A percentile compares a stretch with the other conserved stretches of the same genome.
Conservation (phyloP, 306 rosid genomes). For the Gleditsia sinensis region DNA sequence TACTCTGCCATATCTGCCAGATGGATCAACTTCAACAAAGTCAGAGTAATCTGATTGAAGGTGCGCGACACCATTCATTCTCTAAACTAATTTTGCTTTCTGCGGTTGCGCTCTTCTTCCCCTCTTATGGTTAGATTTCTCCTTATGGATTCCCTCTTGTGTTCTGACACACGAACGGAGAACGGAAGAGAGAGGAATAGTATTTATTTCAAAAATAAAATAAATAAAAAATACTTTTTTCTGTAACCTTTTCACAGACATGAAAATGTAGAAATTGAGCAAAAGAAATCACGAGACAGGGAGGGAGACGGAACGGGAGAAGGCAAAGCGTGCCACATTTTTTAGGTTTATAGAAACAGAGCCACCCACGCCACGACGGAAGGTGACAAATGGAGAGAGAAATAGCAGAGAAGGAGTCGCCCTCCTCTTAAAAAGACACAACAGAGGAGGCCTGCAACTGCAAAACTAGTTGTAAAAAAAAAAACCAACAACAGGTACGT, state of each 20-base stretch:
- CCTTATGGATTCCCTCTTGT: conserved; percentile 38
- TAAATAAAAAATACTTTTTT: conserved; percentile 7
- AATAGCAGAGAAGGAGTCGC: not conserved
- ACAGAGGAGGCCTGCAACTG: not conserved
- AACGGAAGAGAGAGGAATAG: conserved; percentile 24
- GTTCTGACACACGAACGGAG: conserved; percentile 51
- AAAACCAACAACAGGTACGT: not conserved
- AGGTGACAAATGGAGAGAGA: conserved; percentile 46
- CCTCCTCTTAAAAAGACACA: too few relatives aligned
- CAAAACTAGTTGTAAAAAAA: not conserved
- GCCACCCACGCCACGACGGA: conserved; percentile 52
- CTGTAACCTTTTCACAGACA: not conserved
- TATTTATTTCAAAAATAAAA: conserved; percentile 25
- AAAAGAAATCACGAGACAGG: conserved; percentile 31
- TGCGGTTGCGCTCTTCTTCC: conserved; percentile 18
- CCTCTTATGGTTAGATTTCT: conserved; percentile 32
- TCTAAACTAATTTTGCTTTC: conserved; percentile 19
- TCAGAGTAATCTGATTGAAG: conserved; percentile 65
- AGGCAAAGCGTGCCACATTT: conserved; percentile 33
- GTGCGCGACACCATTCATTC: conserved; percentile 63
- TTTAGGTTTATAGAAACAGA: conserved; percentile 32
- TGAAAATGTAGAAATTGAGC: not conserved
- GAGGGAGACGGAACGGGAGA: not conserved
- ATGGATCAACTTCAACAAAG: conserved; percentile 95
- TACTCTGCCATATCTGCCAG: conserved; percentile 99